Percentiles rank a stretch among this genome's conserved stretches.
Evolutionary conservation across 768 basidiomycete genomes (phyloP).

Genomic region (Hebeloma cylindrosporum): DNA sequence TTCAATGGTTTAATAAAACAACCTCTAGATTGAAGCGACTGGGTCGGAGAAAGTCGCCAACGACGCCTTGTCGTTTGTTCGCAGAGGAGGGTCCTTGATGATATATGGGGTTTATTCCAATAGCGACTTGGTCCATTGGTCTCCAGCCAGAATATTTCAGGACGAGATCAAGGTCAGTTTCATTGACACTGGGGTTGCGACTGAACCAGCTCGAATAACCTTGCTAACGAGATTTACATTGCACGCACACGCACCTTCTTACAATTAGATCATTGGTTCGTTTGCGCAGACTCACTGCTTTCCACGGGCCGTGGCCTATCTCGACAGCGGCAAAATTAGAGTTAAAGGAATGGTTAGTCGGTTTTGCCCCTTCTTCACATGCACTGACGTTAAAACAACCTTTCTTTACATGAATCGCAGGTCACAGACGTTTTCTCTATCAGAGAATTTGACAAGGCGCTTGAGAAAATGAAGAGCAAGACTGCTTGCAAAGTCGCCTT

Average conservation of each 20-base stretch:
- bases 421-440: constrained; percentile 57
- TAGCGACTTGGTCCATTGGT: constrained; percentile 80
- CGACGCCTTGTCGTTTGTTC: constrained; percentile 86
- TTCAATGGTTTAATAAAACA: constrained; percentile 1
- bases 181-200: background rate
- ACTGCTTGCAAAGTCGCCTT: constrained; percentile 61
- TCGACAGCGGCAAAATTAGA: constrained; percentile 82
- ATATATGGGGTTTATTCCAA: constrained; percentile 91
- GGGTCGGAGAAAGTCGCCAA: constrained; percentile 85
- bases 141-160: constrained; percentile 84
- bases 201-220: background rate
- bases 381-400: constrained; percentile 5
- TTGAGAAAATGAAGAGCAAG: constrained; percentile 72
- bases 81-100: constrained; percentile 81
- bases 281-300: constrained; percentile 90
- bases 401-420: constrained; percentile 11
- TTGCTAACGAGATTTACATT: background rate
- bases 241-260: background rate
- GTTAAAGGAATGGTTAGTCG: constrained; percentile 67
- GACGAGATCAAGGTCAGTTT: constrained; percentile 44
- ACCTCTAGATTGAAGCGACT: constrained; percentile 41
- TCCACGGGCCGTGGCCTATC: constrained; percentile 85
- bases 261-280: constrained; percentile 89
- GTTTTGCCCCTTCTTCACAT: background rate
- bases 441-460: constrained; percentile 66